phyloP scores from a whole-genome alignment of 1,284 basidiomycete species.

The Pseudozyma flocculosa region DNA sequence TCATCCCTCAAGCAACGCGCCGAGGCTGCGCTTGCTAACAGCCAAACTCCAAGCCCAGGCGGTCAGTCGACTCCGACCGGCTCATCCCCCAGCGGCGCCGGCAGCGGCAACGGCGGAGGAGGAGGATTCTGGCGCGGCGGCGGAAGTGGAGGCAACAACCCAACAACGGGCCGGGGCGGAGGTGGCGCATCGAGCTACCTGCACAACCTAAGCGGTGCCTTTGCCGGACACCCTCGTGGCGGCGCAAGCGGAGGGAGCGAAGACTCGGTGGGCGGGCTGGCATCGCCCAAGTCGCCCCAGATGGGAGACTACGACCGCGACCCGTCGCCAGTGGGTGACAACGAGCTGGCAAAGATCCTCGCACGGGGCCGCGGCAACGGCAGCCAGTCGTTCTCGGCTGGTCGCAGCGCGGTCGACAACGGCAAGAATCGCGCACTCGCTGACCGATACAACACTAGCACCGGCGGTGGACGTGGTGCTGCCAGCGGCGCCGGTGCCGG shows the following conservation, averaged over 20 bases:
- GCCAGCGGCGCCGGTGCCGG: no score
- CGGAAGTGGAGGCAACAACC: no score
- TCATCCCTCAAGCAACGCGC: slow-evolving; percentile 38
- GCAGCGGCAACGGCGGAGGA: no score
- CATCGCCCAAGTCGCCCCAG: slow-evolving; percentile 28
- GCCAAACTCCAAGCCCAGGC: background rate
- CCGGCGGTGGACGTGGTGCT: no score
- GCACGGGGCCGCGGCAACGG: slow-evolving; percentile 21
- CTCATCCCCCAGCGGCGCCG: no score
- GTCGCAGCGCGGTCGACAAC: background rate
- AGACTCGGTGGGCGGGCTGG: background rate
- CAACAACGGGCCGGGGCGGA: background rate
- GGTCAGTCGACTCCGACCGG: no score
- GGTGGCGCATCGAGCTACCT: slow-evolving; percentile 2
- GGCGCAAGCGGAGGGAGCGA: background rate
- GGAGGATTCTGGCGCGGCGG: background rate
- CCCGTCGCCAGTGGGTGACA: slow-evolving; percentile 40
- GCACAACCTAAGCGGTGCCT: slow-evolving; percentile 13
- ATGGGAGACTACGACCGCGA: slow-evolving; percentile 40
- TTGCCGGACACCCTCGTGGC: background rate
- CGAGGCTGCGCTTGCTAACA: slow-evolving; percentile 24
- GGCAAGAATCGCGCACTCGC: slow-evolving; percentile 21
- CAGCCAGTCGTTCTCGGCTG: slow-evolving; percentile 1
- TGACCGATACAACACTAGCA: slow-evolving; percentile 24
- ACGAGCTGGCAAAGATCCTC: slow-evolving; percentile 49